Evolutionary conservation across 2,329 filamentous ascomycete species (phyloP).

Genomic region (Scedosporium minutisporum): DNA sequence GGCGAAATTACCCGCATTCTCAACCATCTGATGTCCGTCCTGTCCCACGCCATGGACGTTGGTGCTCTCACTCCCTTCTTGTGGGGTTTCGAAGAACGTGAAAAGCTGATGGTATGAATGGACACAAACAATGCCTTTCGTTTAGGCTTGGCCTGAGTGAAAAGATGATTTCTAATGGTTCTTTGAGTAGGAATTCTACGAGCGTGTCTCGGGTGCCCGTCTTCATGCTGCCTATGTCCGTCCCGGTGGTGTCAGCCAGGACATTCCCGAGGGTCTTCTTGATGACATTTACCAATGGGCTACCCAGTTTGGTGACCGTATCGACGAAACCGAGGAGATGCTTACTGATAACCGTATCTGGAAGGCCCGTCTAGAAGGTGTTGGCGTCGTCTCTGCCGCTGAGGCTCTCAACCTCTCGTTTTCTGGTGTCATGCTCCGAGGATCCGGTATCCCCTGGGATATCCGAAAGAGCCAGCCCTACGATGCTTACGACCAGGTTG

Average conservation of each 20-base stretch:
- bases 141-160: background rate
- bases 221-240: constrained; percentile 95
- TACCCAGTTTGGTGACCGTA: constrained; percentile 95
- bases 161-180: background rate
- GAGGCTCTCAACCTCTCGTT: constrained; percentile 98
- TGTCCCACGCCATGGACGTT: constrained; percentile 98
- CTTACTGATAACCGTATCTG: constrained; percentile 99
- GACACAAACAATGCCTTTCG: background rate
- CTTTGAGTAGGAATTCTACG: constrained; percentile 88
- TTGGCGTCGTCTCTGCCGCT: constrained; percentile 82
- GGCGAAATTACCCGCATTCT: constrained; percentile 87
- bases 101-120: constrained; percentile 88
- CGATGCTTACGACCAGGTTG: constrained; percentile 94
- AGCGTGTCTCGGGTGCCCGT: constrained; percentile 95
- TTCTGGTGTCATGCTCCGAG: constrained; percentile 94
- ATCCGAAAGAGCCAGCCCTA: constrained; percentile 95
- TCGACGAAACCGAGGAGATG: constrained; percentile 98
- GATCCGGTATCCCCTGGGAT: constrained; percentile 92
- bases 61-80: constrained; percentile 95
- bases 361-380: constrained; percentile 83
- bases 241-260: constrained; percentile 91
- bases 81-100: constrained; percentile 99
- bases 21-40: constrained; percentile 96
- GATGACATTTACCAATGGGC: constrained; percentile 99
- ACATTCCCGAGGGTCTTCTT: constrained; percentile 84